Conservation (phyloP, 768 basidiomycete genomes). For the Floccularia luteovirens region DNA sequence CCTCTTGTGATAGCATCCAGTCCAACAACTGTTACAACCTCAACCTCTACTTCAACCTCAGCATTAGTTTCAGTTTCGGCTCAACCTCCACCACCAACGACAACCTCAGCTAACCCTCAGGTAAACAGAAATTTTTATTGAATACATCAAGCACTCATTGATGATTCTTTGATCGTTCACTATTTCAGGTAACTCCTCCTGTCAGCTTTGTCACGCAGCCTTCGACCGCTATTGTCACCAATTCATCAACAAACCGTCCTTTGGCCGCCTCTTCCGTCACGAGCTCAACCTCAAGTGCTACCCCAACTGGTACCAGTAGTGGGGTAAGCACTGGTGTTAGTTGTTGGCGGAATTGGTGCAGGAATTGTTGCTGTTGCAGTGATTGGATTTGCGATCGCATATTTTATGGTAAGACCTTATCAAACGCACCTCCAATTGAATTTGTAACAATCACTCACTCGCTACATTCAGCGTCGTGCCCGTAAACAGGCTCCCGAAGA, state of each 20-base stretch:
- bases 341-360: slow-evolving; percentile 35
- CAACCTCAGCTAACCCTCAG: neutral
- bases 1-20: no score
- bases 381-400: slow-evolving; percentile 32
- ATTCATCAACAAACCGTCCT: slow-evolving; percentile 1
- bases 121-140: no score
- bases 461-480: slow-evolving; percentile 29
- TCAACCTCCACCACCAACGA: neutral
- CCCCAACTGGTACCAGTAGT: slow-evolving; percentile 4
- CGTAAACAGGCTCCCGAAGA: slow-evolving; percentile 33
- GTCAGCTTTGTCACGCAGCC: slow-evolving; percentile 2
- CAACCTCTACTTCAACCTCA: slow-evolving; percentile 4
- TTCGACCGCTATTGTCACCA: slow-evolving; percentile 5
- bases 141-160: no score
- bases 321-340: slow-evolving; percentile 14
- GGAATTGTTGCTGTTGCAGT: slow-evolving; percentile 33
- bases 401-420: slow-evolving; percentile 32
- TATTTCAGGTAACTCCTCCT: slow-evolving; percentile 1
- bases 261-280: neutral
- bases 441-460: slow-evolving; percentile 3
- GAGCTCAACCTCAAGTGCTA: slow-evolving; percentile 2
- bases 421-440: neutral
- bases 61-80: neutral
- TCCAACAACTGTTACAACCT: slow-evolving; percentile 3
- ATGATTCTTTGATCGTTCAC: no score